Evolutionary conservation across 768 basidiomycete species (phyloP).

Genomic region (Cytidiella melzeri): DNA sequence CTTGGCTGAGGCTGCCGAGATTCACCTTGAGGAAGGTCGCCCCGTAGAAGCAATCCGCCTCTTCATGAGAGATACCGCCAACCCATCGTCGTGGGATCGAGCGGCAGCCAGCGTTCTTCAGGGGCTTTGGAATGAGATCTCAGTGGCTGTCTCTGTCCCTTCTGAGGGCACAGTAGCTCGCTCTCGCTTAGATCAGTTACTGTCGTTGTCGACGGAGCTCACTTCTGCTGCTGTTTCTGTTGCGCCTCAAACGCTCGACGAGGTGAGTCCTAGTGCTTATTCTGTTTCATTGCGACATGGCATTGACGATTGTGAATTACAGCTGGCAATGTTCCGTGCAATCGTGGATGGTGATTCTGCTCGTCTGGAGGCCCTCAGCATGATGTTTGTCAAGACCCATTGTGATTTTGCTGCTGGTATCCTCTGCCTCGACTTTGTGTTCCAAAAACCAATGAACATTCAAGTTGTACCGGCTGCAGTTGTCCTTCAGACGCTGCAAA

Average conservation of each 20-base stretch:
- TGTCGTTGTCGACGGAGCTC: no score
- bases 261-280: neutral
- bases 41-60: conserved; percentile 39
- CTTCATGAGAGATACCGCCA: conserved; percentile 31
- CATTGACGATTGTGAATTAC: neutral
- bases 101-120: conserved; percentile 38
- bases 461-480: conserved; percentile 5
- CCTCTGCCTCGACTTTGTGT: conserved; percentile 39
- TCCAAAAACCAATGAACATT: conserved; percentile 24
- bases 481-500: conserved; percentile 25
- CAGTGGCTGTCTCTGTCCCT: neutral
- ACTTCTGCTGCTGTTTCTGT: no score
- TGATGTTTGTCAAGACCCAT: conserved; percentile 21
- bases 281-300: neutral
- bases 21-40: conserved; percentile 40
- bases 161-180: no score
- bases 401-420: conserved; percentile 26
- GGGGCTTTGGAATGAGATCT: conserved; percentile 12
- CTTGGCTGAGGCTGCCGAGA: conserved; percentile 45
- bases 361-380: conserved; percentile 29
- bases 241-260: neutral
- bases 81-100: conserved; percentile 24
- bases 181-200: no score
- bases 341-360: conserved; percentile 20
- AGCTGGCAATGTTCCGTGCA: conserved; percentile 25